Conservation (phyloP, 1,284 basidiomycete genomes). For the Microstroma glucosiphilum region DNA sequence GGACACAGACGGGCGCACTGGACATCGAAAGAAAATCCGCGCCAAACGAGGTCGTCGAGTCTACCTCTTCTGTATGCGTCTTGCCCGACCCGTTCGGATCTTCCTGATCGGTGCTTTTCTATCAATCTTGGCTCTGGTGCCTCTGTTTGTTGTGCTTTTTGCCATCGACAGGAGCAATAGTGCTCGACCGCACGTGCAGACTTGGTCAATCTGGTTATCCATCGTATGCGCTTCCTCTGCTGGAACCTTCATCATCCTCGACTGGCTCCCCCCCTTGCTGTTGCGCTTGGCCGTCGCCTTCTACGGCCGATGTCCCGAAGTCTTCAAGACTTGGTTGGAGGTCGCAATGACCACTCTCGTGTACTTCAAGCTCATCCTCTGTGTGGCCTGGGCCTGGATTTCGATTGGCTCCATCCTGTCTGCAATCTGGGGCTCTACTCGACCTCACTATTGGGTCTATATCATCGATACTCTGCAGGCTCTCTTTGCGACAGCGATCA, state of each 20-base stretch:
- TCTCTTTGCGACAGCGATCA: slow-evolving; percentile 39
- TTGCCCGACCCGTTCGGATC: slow-evolving; percentile 44
- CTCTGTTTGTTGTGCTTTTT: slow-evolving; percentile 40
- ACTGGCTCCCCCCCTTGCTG: slow-evolving; percentile 31
- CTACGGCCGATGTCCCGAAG: slow-evolving; percentile 38
- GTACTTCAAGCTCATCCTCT: slow-evolving; percentile 43
- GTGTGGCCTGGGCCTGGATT: slow-evolving; percentile 48
- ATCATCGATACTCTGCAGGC: slow-evolving; percentile 30
- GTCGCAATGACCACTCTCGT: slow-evolving; percentile 35
- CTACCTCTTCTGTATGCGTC: slow-evolving; percentile 34
- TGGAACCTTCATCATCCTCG: slow-evolving; percentile 41
- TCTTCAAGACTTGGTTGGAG: slow-evolving; percentile 37
- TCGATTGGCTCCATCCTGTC: slow-evolving; percentile 39
- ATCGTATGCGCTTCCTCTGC: slow-evolving; percentile 44
- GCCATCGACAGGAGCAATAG: slow-evolving; percentile 20
- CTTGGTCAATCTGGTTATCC: slow-evolving; percentile 45
- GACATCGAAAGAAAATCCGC: slow-evolving; percentile 19
- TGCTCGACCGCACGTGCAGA: slow-evolving; percentile 30
- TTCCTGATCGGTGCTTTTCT: slow-evolving; percentile 33
- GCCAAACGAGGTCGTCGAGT: slow-evolving; percentile 34
- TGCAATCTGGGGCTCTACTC: slow-evolving; percentile 19
- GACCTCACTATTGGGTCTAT: slow-evolving; percentile 33
- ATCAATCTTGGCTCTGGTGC: slow-evolving; percentile 34
- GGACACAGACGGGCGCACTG: slow-evolving; percentile 12
- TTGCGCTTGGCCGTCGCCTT: slow-evolving; percentile 36